Base-by-base conservation (phyloP, 306 rosid species). In the Acacia crassicarpa region DNA sequence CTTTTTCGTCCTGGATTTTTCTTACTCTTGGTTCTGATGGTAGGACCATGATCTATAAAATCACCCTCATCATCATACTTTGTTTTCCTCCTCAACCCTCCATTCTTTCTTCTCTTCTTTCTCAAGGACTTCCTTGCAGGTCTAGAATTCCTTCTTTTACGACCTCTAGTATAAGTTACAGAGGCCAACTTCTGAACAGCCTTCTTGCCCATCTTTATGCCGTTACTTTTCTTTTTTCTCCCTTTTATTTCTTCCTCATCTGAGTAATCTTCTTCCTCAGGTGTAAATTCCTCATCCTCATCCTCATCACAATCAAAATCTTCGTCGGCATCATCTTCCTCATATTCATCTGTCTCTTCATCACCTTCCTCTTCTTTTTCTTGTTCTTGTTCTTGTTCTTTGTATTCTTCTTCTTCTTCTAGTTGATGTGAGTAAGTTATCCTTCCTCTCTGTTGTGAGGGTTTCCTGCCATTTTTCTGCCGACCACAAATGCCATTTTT, bases 281-380 rank as follows among this genome's bases (percentile, higher is more conserved):
- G 88, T n/a, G 87, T 83, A 84, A 93, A 93, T 72, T 93, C 98
- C 81, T 93, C 99, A 8, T 89, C 98, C 81, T 93, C 99, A 8
- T 89, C 93, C 2, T 90, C 85, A 33, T 79, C 88, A 4, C 54
- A 88, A 8, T 83, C 85, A 10, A 68, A 85, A 32, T 78, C 88
- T 9, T 78, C 88, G 49, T 87, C 85, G 33, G 82, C 88, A n/a
- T 85, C 87, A 9, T 81, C 86, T 80, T 75, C 79, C 20, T 53
- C 67, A 4, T 87, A 72, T 6, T 35, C 84, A 1, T 51, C 94
- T 66, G 82, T 90, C 8, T 67, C 54, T 19, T 58, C 65, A 17
- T 82, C 85, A 8, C 74, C 71, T 61, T 83, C 83, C 3, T 75
- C 86, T 19, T 59, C 79, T 0, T 82, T 81, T 51, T 70, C 0